A percentile compares a stretch with the other conserved stretches of the same genome.
Conservation (phyloP, 768 basidiomycete species). For the Asterophora parasitica region DNA sequence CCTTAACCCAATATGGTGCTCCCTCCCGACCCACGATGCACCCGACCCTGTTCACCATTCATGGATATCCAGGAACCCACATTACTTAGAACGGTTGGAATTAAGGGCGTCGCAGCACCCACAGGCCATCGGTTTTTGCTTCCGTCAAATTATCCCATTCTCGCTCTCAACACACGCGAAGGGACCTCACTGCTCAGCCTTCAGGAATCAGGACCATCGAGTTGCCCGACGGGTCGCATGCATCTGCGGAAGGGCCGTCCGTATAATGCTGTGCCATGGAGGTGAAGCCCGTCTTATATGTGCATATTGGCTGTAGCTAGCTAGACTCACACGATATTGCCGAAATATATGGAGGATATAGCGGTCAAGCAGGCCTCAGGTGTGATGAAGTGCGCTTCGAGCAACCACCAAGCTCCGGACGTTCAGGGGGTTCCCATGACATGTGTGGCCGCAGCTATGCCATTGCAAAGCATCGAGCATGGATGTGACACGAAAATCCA, state of each 20-base stretch:
- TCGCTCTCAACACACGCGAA: background rate
- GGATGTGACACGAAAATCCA: no score
- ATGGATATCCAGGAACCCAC: constrained; percentile 5
- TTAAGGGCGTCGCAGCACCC: background rate
- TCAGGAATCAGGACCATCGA: no score
- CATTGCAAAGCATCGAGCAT: no score
- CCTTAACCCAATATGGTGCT: background rate
- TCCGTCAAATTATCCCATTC: background rate
- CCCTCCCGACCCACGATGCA: background rate
- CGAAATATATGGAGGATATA: background rate
- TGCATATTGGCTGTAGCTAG: no score
- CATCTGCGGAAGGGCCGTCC: background rate
- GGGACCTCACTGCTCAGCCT: no score
- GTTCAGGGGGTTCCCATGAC: background rate
- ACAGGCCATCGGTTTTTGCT: background rate
- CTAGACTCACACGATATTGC: background rate
- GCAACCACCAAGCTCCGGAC: background rate
- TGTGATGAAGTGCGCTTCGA: no score
- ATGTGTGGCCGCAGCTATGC: no score
- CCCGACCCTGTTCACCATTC: constrained; percentile 1
- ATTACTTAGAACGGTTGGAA: background rate
- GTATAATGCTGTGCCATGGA: no score
- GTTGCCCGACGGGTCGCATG: background rate
- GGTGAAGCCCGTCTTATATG: no score
- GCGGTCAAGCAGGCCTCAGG: background rate